These are phyloP conservation scores for Colletotrichum costaricense DNA, from an alignment of 2,329 filamentous ascomycete species.

Conservation along the genomic window DNA sequence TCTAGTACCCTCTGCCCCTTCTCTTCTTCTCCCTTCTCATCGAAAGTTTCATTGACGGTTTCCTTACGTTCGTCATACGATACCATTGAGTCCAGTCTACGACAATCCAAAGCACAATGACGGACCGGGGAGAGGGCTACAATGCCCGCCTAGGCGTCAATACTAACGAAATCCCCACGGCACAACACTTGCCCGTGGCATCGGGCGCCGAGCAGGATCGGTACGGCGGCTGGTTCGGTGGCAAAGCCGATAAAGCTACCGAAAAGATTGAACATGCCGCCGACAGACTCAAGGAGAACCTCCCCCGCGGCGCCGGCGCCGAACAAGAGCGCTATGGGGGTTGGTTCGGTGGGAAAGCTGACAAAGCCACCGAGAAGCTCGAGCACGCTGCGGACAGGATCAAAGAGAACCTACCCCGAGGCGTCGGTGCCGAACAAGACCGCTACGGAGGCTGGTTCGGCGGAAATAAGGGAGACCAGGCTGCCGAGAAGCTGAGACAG, in stretches of 20 bases:
- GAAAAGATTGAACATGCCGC: background rate
- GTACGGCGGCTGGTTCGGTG: slow-evolving; percentile 29
- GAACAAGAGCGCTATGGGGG: slow-evolving; percentile 40
- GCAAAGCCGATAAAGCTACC: slow-evolving; percentile 22
- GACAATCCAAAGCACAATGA: slow-evolving; percentile 25
- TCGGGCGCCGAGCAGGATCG: slow-evolving; percentile 32
- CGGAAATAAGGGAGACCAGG: slow-evolving; percentile 22
- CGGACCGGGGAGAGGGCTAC: slow-evolving; percentile 39
- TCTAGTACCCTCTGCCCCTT: background rate
- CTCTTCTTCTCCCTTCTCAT: background rate
- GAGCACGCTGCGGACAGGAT: slow-evolving; percentile 1
- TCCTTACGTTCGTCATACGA: background rate
- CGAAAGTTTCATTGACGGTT: background rate
- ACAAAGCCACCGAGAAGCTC: background rate
- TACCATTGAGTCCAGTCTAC: slow-evolving; percentile 10
- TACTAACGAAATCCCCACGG: slow-evolving; percentile 19
- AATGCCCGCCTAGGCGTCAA: slow-evolving; percentile 33
- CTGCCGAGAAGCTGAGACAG: background rate
- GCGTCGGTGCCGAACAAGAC: slow-evolving; percentile 32
- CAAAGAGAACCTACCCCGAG: slow-evolving; percentile 14
- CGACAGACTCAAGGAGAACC: slow-evolving; percentile 18
- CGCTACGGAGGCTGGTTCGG: slow-evolving; percentile 35
- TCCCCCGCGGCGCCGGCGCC: slow-evolving; percentile 31
- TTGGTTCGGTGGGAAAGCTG: slow-evolving; percentile 38
- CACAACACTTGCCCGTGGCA: slow-evolving; percentile 26